phyloP scores from a whole-genome alignment of 2,329 filamentous ascomycete genomes.

The Rosellinia necatrix region DNA sequence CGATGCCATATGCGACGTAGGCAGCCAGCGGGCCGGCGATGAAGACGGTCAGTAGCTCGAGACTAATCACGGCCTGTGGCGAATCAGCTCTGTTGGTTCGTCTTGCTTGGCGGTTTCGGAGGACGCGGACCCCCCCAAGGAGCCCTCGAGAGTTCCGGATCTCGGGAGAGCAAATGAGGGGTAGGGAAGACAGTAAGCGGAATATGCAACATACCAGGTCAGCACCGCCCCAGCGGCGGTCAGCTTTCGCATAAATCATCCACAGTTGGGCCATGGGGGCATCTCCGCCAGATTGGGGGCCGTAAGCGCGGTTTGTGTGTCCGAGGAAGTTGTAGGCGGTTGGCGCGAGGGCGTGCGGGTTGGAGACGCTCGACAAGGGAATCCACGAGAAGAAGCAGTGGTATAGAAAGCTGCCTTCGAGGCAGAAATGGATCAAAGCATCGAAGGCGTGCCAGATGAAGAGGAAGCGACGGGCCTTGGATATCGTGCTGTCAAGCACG shows the following conservation, averaged over 20 bases:
- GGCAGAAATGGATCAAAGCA: constrained; percentile 85
- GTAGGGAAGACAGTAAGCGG: constrained; percentile 9
- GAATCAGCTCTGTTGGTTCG: neutral
- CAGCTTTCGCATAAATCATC: constrained; percentile 71
- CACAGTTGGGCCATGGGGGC: constrained; percentile 64
- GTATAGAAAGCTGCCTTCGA: constrained; percentile 91
- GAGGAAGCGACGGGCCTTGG: constrained; percentile 68
- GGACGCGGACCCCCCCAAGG: no score
- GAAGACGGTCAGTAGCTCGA: constrained; percentile 69
- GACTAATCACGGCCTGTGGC: constrained; percentile 59
- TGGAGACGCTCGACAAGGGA: constrained; percentile 42
- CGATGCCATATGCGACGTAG: constrained; percentile 64
- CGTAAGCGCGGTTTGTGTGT: constrained; percentile 55
- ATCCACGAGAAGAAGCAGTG: constrained; percentile 81
- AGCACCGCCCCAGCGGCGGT: constrained; percentile 65
- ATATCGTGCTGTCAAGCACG: constrained; percentile 50
- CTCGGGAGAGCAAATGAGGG: constrained; percentile 8
- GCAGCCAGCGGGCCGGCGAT: constrained; percentile 64
- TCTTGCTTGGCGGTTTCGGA: no score
- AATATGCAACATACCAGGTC: constrained; percentile 53
- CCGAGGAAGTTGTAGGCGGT: constrained; percentile 60
- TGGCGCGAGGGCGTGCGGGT: constrained; percentile 48
- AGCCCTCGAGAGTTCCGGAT: no score
- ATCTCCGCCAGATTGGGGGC: constrained; percentile 59
- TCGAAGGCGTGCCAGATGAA: constrained; percentile 97